phyloP scores from a whole-genome alignment of 2,329 filamentous ascomycete genomes.

The Hymenoscyphus fructigenus region DNA sequence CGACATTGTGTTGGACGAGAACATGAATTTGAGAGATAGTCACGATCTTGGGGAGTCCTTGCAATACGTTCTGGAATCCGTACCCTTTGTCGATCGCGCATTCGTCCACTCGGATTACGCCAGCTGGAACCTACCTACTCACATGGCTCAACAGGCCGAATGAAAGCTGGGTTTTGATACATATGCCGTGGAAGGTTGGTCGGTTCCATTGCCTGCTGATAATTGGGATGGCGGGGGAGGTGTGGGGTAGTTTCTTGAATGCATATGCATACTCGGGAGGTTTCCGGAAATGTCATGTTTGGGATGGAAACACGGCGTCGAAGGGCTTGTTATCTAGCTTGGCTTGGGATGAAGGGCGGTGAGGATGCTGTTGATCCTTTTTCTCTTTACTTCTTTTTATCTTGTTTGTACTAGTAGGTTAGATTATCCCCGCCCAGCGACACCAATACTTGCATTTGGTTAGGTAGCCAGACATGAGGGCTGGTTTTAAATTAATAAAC shows the following conservation, averaged over 20 bases:
- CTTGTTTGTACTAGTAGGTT: background rate
- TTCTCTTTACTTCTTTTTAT: background rate
- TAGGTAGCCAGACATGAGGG: background rate
- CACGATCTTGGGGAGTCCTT: constrained; percentile 63
- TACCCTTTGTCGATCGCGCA: constrained; percentile 41
- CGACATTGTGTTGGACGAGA: constrained; percentile 56
- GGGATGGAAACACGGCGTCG: background rate
- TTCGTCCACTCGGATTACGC: constrained; percentile 44
- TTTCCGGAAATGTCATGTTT: background rate
- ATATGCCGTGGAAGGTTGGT: background rate
- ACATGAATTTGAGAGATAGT: constrained; percentile 49
- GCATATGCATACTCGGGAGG: background rate
- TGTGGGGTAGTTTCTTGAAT: background rate
- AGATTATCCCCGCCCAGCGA: background rate
- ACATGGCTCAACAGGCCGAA: constrained; percentile 37
- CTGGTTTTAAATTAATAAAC: background rate
- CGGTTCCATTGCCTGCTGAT: background rate
- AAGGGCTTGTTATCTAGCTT: background rate
- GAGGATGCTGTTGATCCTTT: background rate
- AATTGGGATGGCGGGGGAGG: background rate
- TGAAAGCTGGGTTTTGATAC: constrained; percentile 12
- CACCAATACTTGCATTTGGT: background rate
- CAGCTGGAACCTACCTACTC: constrained; percentile 37
- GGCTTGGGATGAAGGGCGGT: background rate
- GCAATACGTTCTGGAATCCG: constrained; percentile 59